Conservation (phyloP, 257 asterid genomes). For the Echites panduratus region DNA sequence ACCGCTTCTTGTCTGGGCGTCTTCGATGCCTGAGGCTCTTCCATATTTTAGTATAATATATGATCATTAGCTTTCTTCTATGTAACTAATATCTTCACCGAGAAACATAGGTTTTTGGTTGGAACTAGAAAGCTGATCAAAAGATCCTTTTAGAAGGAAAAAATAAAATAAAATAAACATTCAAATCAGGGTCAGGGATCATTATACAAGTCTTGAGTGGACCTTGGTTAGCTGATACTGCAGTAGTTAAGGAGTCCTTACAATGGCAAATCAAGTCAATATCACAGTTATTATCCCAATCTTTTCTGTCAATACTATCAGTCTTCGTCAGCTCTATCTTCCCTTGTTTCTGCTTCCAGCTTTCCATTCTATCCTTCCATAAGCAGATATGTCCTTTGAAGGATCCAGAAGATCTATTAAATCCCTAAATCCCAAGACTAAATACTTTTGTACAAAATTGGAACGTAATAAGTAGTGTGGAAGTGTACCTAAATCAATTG, state of each 20-base stretch:
- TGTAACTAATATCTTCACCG: neutral
- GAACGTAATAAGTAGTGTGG: too few relatives aligned
- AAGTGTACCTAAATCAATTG: too few relatives aligned
- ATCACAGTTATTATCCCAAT: slow-evolving; percentile 11
- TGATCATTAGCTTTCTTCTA: neutral
- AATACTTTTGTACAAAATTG: too few relatives aligned
- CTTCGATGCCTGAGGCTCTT: neutral
- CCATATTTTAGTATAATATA: neutral
- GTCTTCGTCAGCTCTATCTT: neutral
- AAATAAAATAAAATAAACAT: neutral
- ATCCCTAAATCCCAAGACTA: too few relatives aligned
- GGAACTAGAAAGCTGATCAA: neutral
- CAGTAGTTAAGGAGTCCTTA: slow-evolving; percentile 9
- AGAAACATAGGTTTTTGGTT: neutral
- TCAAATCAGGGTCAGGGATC: neutral
- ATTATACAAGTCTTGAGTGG: neutral
- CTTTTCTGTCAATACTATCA: slow-evolving; percentile 9
- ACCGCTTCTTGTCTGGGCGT: neutral
- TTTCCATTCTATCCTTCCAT: slow-evolving; percentile 31
- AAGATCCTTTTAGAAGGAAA: slow-evolving; percentile 14
- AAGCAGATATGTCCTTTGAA: slow-evolving; percentile 26
- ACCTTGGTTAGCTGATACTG: too few relatives aligned
- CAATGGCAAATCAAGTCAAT: slow-evolving; percentile 18
- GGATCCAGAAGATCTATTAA: slow-evolving; percentile 29
- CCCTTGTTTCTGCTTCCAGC: slow-evolving; percentile 23